phyloP scores from a whole-genome alignment of 306 rosid species.

The Medicago lupulina region DNA sequence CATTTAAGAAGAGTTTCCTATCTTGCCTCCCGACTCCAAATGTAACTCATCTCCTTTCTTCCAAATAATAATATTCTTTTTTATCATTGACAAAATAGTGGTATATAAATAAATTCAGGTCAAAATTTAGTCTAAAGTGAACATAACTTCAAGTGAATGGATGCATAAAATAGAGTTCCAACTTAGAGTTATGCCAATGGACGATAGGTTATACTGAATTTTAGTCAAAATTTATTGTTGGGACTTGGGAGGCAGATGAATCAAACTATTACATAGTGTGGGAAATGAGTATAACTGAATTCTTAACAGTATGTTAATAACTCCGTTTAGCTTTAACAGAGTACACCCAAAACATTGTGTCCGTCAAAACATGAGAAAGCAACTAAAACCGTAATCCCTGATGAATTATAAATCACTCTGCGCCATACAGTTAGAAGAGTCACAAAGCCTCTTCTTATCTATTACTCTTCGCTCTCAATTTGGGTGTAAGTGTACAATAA shows the following conservation, averaged over 20 bases:
- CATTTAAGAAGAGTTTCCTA: neutral
- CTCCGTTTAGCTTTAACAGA: conserved; percentile 1
- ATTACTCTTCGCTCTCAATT: conserved; percentile 1
- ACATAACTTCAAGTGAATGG: conserved; percentile 1
- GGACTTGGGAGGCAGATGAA: neutral
- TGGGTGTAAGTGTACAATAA: neutral
- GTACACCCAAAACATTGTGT: neutral
- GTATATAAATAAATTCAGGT: neutral
- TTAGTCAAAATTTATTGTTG: neutral
- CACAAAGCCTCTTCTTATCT: neutral
- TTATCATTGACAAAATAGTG: neutral
- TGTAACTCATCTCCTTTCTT: conserved; percentile 2
- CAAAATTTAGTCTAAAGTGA: conserved; percentile 17
- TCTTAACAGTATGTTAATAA: neutral
- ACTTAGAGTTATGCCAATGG: neutral
- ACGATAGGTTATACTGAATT: neutral
- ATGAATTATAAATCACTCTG: conserved; percentile 1
- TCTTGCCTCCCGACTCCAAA: neutral
- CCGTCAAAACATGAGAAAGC: neutral
- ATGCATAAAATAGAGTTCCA: neutral
- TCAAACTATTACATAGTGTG: neutral
- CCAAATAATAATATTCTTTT: neutral
- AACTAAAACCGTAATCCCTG: conserved; percentile 10
- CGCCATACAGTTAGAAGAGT: conserved; percentile 6
- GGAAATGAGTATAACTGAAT: neutral